Evolutionary conservation across 139 green algal species (phyloP), one percentile per base, ranked within the genome.

Genomic region (Trebouxia sp.): DNA sequence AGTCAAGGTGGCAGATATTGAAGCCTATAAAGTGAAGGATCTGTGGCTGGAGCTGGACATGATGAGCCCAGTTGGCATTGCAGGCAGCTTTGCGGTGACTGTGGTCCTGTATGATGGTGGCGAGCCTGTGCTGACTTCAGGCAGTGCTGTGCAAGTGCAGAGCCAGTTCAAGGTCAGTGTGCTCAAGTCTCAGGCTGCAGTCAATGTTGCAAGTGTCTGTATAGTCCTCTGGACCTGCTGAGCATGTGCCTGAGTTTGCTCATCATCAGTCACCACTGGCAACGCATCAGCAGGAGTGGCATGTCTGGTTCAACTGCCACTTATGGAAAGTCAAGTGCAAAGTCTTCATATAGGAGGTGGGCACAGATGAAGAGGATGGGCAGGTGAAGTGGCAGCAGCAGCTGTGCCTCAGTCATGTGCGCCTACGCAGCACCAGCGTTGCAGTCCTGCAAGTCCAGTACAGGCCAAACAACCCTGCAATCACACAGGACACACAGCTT

Each of bases 91-190:
- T 81, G 81, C 87, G 1, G 26, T 92, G n/a, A 55, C 82, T 12
- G 79, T 85, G 1, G 84, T 89, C 30, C 78, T 92, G 83, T 93
- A 92, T 75, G 89, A 93, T 28, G 86, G 89, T 5, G 88, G 55
- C 72, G 81, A 90, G 82, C 79, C 82, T 5, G 78, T 89, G 39
- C 74, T 83, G 62, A 84, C 80, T 51, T 4, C 50, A 38, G 41
- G 35, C 41, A 50, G 22, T 48, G 48, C 42, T 8, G 35, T 47
- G 1, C 24, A 30, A 35, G 42, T 28, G 12, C 51, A 45, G 32
- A 78, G 51, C 53, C 66, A 69, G 5, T 69, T 88, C 20, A 75
- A 87, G 76, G 82, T 90, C 38, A 80, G 82, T 6, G 58, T 43
- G 47, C 20, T 3, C 4, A 17, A 14, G 1, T n/a, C n/a, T n/a